Evolutionary conservation across 306 rosid genomes (phyloP).

Genomic region (Prunus dulcis): DNA sequence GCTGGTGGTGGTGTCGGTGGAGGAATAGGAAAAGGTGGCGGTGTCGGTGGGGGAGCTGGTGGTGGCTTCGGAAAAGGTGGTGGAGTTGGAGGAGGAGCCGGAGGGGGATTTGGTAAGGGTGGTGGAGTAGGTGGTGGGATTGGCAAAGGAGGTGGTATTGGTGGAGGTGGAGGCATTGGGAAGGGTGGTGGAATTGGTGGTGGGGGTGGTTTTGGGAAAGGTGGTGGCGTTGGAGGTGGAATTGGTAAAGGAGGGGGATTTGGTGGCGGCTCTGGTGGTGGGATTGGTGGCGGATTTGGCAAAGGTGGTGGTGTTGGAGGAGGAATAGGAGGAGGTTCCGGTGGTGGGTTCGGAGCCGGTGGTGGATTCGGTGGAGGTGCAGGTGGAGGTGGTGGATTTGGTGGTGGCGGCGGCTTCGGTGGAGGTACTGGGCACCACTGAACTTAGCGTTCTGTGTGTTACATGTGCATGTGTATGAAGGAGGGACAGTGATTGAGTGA

Average conservation of each 20-base stretch:
- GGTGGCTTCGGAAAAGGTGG: conserved; percentile 15
- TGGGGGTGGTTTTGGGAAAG: conserved; percentile 22
- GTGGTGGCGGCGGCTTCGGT: conserved; percentile 26
- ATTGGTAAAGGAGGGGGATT: conserved; percentile 13
- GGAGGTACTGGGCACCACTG: conserved; percentile 57
- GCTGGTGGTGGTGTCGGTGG: conserved; percentile 4
- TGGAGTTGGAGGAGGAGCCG: conserved; percentile 11
- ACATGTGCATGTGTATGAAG: neutral
- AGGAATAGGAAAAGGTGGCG: neutral
- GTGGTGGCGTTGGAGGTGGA: conserved; percentile 24
- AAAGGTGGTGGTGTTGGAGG: conserved; percentile 26
- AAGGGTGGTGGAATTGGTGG: conserved; percentile 17
- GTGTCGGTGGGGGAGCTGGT: conserved; percentile 16
- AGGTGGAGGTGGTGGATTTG: conserved; percentile 37
- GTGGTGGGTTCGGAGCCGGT: conserved; percentile 21
- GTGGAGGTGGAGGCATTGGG: conserved; percentile 24
- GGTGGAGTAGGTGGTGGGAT: neutral
- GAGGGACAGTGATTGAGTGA: neutral
- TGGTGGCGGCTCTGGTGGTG: conserved; percentile 23
- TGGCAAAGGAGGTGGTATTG: conserved; percentile 16
- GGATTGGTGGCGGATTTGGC: conserved; percentile 26
- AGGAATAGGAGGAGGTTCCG: conserved; percentile 15
- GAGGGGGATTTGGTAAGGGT: neutral
- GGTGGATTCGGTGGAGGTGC: conserved; percentile 19
- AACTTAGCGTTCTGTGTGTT: conserved; percentile 2